Percentiles rank a stretch among this genome's conserved stretches.
Conservation (phyloP, 257 asterid genomes). For the Lycium ferocissimum region DNA sequence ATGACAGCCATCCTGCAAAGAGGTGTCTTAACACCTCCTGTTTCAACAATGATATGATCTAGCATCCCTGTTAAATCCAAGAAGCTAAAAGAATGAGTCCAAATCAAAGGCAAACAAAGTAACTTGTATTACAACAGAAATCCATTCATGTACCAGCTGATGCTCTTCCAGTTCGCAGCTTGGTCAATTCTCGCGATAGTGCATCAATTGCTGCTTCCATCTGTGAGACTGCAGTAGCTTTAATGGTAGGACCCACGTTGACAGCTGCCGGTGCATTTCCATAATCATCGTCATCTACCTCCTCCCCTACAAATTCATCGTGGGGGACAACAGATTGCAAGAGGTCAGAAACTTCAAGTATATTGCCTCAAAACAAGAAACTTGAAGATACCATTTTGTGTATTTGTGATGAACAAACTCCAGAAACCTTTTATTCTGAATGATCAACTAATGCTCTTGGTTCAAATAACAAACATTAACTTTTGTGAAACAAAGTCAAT, state of each 20-base stretch:
- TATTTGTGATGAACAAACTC: background rate
- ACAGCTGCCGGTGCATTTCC: conserved; percentile 35
- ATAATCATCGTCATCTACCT: conserved; percentile 49
- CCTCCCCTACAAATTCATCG: conserved; percentile 42
- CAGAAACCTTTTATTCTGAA: background rate
- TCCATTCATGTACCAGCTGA: conserved; percentile 60
- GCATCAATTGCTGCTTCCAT: conserved; percentile 93
- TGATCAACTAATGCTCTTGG: background rate
- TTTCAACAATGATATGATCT: conserved; percentile 91
- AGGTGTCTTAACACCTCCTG: conserved; percentile 73
- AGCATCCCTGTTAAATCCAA: conserved; percentile 73
- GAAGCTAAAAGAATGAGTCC: background rate
- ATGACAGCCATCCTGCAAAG: conserved; percentile 88
- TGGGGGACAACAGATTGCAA: conserved; percentile 9
- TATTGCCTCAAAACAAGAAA: background rate
- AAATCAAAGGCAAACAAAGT: background rate
- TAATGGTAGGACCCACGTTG: conserved; percentile 56
- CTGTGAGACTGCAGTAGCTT: conserved; percentile 62
- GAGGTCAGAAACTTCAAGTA: background rate
- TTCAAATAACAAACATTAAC: background rate
- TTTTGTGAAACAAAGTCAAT: background rate
- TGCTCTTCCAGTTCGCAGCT: conserved; percentile 92
- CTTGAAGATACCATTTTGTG: background rate
- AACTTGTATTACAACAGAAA: background rate
- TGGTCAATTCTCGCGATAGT: conserved; percentile 79